These are phyloP conservation scores for Rubroshorea leprosula DNA, from an alignment of 345 rosid genomes.

Conservation along the genomic window DNA sequence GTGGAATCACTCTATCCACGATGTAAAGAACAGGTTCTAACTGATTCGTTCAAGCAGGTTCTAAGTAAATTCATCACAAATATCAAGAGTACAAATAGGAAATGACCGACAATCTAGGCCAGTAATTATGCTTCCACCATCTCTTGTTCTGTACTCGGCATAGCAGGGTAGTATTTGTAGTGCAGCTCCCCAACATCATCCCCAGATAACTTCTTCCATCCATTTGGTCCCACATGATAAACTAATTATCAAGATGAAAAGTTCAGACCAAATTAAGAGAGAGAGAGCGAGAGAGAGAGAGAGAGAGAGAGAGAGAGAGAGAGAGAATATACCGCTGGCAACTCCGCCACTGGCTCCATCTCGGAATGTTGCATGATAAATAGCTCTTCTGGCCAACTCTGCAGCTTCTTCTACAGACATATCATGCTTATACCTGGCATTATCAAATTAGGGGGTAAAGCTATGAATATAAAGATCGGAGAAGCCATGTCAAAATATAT, in stretches of 20 bases:
- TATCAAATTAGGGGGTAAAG: not conserved
- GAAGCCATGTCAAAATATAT: not conserved
- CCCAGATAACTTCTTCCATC: slow-evolving; percentile 98
- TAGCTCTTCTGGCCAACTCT: slow-evolving; percentile 90
- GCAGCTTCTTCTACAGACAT: slow-evolving; percentile 91
- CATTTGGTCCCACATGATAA: slow-evolving; percentile 83
- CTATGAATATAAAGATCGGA: not conserved
- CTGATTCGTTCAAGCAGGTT: too few species aligned
- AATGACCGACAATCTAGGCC: slow-evolving; percentile 5
- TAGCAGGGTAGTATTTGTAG: slow-evolving; percentile 70
- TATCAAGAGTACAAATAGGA: slow-evolving; percentile 2
- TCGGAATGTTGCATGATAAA: slow-evolving; percentile 97
- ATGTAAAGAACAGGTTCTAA: too few species aligned
- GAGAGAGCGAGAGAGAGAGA: not conserved
- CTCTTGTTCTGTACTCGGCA: slow-evolving; percentile 63
- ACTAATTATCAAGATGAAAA: slow-evolving; percentile 31
- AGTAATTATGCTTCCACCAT: slow-evolving; percentile 63
- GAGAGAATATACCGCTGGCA: slow-evolving; percentile 67
- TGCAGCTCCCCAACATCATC: slow-evolving; percentile 97
- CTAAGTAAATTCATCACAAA: not conserved
- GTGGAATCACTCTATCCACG: too few species aligned
- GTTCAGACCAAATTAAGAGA: not conserved
- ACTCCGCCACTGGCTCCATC: slow-evolving; percentile 99
- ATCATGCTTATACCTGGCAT: slow-evolving; percentile 67
- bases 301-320: slow-evolving; percentile 2